Conservation (phyloP, 768 basidiomycete genomes). For the Trametes elegans region DNA sequence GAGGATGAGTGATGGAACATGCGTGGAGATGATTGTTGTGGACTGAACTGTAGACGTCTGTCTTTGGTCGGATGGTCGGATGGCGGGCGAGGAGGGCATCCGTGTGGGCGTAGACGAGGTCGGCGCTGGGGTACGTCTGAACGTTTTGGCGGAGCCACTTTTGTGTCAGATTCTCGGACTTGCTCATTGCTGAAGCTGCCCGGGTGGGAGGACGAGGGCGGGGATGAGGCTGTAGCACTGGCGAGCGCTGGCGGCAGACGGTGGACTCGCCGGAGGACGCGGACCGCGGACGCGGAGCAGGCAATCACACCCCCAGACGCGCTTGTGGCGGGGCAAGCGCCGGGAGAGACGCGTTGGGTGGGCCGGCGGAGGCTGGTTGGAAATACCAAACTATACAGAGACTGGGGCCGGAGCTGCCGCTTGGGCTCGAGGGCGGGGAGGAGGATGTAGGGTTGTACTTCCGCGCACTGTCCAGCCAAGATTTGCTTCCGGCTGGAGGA, state of each 20-base stretch:
- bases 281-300: too few species aligned
- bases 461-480: conserved; percentile 18
- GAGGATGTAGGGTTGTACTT: conserved; percentile 10
- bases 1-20: conserved; percentile 17
- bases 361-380: neutral
- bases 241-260: neutral
- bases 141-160: conserved; percentile 69
- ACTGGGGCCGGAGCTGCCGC: conserved; percentile 19
- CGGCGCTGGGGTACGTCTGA: conserved; percentile 50
- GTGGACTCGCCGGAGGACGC: neutral
- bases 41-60: conserved; percentile 71
- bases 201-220: neutral
- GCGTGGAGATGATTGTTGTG: neutral
- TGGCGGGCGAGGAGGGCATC: conserved; percentile 54
- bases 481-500: conserved; percentile 28
- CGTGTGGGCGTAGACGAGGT: conserved; percentile 63
- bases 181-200: conserved; percentile 27
- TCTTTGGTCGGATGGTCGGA: conserved; percentile 67
- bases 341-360: neutral
- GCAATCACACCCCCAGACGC: neutral
- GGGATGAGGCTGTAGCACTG: neutral
- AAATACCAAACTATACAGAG: conserved; percentile 13
- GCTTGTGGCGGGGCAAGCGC: neutral
- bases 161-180: conserved; percentile 36
- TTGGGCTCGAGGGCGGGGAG: neutral